phyloP scores from a whole-genome alignment of 148 eudicot species.

The Euryodendron excelsum region DNA sequence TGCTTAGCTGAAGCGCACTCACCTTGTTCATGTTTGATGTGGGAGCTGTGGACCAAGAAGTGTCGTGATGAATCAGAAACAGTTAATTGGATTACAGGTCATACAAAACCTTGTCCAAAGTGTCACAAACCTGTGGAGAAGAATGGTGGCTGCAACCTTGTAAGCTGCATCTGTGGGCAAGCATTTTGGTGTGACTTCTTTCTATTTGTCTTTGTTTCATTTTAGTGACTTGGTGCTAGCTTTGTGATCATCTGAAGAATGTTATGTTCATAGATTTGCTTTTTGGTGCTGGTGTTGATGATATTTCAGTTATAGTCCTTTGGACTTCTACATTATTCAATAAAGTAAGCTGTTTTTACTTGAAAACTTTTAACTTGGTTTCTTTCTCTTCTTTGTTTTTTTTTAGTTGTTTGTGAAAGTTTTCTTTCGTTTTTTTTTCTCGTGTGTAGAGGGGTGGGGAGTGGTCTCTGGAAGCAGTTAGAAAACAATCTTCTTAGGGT shows the following conservation, averaged over 20 bases:
- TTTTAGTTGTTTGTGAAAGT: neutral
- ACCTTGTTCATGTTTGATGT: slow-evolving; percentile 81
- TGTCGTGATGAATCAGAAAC: slow-evolving; percentile 65
- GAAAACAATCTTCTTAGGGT: neutral
- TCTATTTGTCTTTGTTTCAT: slow-evolving; percentile 4
- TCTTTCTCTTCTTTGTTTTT: neutral
- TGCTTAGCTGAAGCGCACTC: slow-evolving; percentile 73
- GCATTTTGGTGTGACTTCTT: slow-evolving; percentile 56
- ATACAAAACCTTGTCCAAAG: slow-evolving; percentile 70
- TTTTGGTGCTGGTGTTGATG: too few species aligned
- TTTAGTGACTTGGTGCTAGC: neutral
- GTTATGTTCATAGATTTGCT: neutral
- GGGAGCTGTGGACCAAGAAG: slow-evolving; percentile 73
- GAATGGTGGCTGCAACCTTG: slow-evolving; percentile 78
- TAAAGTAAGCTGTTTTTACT: too few species aligned
- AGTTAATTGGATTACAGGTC: slow-evolving; percentile 60
- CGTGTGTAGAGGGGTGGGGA: neutral
- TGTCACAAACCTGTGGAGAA: slow-evolving; percentile 76
- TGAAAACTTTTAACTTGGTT: neutral
- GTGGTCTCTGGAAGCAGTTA: neutral
- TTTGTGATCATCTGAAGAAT: neutral
- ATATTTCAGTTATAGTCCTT: neutral
- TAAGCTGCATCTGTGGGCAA: slow-evolving; percentile 66
- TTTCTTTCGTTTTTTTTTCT: neutral
- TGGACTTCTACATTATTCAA: neutral